Evolutionary conservation across 1,139 yeast species (phyloP).

Genomic region (Yamadazyma membranifaciens): DNA sequence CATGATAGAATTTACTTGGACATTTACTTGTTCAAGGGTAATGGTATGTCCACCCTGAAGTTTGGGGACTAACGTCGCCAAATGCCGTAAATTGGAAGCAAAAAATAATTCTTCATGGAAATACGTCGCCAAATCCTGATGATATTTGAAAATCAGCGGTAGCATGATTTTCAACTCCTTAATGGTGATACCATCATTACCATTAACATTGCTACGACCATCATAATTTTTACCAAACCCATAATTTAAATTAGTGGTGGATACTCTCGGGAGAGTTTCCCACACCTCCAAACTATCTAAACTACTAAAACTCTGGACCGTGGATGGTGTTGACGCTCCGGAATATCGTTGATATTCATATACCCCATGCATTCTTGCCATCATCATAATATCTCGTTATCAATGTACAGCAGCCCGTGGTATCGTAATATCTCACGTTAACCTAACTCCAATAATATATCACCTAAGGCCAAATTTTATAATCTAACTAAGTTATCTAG

Average conservation of each 20-base stretch:
- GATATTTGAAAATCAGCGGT: slow-evolving; percentile 13
- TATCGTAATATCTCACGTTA: too few species aligned
- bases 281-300: too few species aligned
- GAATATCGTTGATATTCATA: background rate
- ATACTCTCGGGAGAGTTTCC: too few species aligned
- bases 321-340: background rate
- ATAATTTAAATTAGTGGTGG: too few species aligned
- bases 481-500: too few species aligned
- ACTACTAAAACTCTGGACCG: background rate
- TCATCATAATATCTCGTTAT: too few species aligned
- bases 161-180: slow-evolving; percentile 12
- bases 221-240: too few species aligned
- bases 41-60: background rate
- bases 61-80: slow-evolving; percentile 6
- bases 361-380: background rate
- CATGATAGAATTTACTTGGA: slow-evolving; percentile 6
- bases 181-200: background rate
- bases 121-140: slow-evolving; percentile 10
- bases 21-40: slow-evolving; percentile 3
- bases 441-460: too few species aligned
- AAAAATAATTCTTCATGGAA: slow-evolving; percentile 20
- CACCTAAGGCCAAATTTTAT: too few species aligned
- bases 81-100: slow-evolving; percentile 17
- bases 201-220: too few species aligned
- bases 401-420: too few species aligned